Evolutionary conservation across 345 rosid species (phyloP).

Genomic region (Geranium brycei): DNA sequence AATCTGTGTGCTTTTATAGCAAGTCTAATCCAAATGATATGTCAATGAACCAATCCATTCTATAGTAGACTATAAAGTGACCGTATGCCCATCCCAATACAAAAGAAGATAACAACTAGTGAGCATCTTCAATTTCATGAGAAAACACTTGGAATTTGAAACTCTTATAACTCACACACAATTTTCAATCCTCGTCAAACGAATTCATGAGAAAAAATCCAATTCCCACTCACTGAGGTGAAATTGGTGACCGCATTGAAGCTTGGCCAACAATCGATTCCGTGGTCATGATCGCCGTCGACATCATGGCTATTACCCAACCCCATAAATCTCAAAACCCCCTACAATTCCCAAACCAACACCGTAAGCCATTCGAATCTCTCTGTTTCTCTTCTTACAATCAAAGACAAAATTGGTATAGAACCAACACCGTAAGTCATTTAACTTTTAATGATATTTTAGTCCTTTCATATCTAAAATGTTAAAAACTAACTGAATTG

Average conservation of each 20-base stretch:
- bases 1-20: not conserved
- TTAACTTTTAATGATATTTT: too few relatives aligned
- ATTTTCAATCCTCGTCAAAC: not conserved
- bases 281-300: conserved; percentile 33
- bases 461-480: too few relatives aligned
- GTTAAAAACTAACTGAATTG: too few relatives aligned
- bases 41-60: not conserved
- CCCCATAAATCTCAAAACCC: conserved; percentile 38
- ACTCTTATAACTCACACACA: not conserved
- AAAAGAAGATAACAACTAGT: too few relatives aligned
- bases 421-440: too few relatives aligned
- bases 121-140: not conserved
- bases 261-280: conserved; percentile 91
- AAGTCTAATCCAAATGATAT: not conserved
- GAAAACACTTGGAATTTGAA: not conserved
- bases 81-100: not conserved
- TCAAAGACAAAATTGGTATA: not conserved
- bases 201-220: not conserved
- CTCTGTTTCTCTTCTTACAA: not conserved
- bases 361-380: not conserved
- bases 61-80: not conserved
- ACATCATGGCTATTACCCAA: conserved; percentile 46
- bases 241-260: conserved; percentile 89
- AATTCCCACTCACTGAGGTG: conserved; percentile 52
- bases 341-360: not conserved